A percentile compares a stretch with the other conserved stretches of the same genome.
Conservation (phyloP, 2,329 filamentous ascomycete genomes). For the Pseudocercospora macadamiae region DNA sequence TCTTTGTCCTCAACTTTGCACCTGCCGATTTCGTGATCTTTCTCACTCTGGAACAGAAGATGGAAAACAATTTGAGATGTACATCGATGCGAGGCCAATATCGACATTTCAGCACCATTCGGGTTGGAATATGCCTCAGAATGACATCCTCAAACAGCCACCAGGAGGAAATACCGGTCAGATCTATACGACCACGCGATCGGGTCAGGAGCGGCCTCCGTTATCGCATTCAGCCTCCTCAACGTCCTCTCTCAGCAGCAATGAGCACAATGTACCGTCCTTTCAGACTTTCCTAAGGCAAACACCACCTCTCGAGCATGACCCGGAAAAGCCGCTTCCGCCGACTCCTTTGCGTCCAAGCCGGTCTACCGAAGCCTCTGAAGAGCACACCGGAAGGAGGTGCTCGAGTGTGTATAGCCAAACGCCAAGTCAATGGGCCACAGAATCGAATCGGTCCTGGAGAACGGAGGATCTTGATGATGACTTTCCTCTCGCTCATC, state of each 20-base stretch:
- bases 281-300: constrained; percentile 38
- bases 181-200: not conserved
- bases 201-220: constrained; percentile 7
- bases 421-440: constrained; percentile 32
- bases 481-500: constrained; percentile 27
- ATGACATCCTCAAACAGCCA: constrained; percentile 22
- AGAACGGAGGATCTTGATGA: constrained; percentile 28
- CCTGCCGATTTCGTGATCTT: not conserved
- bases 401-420: constrained; percentile 42
- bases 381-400: constrained; percentile 18
- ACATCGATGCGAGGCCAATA: constrained; percentile 30
- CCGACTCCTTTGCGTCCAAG: constrained; percentile 28
- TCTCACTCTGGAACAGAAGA: not conserved
- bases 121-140: constrained; percentile 27
- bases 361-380: not conserved
- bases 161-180: constrained; percentile 19
- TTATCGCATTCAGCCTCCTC: constrained; percentile 21
- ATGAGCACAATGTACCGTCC: constrained; percentile 35
- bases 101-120: constrained; percentile 26
- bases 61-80: constrained; percentile 29
- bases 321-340: constrained; percentile 37
- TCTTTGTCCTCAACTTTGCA: constrained; percentile 12
- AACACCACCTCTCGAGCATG: constrained; percentile 33
- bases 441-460: constrained; percentile 20
- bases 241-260: constrained; percentile 27